Conservation (phyloP, 768 basidiomycete species). For the Dioszegia crocea region DNA sequence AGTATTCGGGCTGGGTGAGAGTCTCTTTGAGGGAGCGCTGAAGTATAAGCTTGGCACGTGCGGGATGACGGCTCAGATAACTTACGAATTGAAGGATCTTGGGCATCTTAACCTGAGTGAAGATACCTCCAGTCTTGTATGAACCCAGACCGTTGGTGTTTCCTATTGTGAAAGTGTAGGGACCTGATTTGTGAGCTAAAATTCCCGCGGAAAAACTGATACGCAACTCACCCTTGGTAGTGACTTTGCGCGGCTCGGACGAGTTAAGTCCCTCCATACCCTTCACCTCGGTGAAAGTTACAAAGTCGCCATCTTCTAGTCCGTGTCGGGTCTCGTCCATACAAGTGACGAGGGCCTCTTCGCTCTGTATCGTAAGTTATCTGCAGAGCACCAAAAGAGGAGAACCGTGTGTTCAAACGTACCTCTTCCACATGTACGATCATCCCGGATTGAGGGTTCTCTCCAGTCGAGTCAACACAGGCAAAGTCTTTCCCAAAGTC, state of each 20-base stretch:
- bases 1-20: conserved; percentile 71
- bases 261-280: conserved; percentile 89
- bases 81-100: conserved; percentile 90
- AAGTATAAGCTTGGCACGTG: conserved; percentile 1
- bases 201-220: not conserved
- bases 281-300: conserved; percentile 92
- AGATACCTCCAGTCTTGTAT: conserved; percentile 85
- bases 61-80: conserved; percentile 13
- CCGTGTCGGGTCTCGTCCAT: conserved; percentile 96
- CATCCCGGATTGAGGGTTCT: conserved; percentile 89
- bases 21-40: conserved; percentile 94
- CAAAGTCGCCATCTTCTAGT: conserved; percentile 96
- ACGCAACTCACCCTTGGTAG: conserved; percentile 64
- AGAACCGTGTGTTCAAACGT: no score
- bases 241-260: conserved; percentile 83
- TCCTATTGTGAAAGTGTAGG: conserved; percentile 94
- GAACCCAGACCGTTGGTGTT: conserved; percentile 73
- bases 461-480: conserved; percentile 96
- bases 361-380: conserved; percentile 58
- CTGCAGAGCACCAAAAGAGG: no score
- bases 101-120: conserved; percentile 99
- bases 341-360: conserved; percentile 90
- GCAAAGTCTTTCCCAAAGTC: conserved; percentile 94
- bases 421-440: conserved; percentile 90
- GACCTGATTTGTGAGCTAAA: conserved; percentile 53